A percentile compares a stretch with the other conserved stretches of the same genome.
These are phyloP conservation scores for Dissoconium aciculare DNA, from an alignment of 2,329 filamentous ascomycete species.

Conservation along the genomic window DNA sequence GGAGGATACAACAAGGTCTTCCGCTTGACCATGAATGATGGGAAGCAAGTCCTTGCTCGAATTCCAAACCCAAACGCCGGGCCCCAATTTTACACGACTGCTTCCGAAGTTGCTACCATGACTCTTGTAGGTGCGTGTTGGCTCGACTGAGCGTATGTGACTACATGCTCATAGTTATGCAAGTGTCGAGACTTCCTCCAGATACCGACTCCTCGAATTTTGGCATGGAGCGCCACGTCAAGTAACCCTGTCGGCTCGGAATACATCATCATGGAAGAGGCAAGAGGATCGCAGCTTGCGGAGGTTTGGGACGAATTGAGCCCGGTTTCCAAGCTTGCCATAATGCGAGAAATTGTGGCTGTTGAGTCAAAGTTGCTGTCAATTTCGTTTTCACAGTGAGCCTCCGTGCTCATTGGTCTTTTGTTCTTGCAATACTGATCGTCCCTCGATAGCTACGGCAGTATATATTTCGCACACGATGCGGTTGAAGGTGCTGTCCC, in stretches of 20 bases:
- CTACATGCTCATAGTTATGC: not conserved
- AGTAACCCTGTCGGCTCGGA: slow-evolving; percentile 16
- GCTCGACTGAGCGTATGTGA: not conserved
- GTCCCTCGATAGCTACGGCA: slow-evolving; percentile 26
- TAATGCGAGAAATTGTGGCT: slow-evolving; percentile 24
- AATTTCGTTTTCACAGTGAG: slow-evolving; percentile 24
- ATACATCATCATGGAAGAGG: slow-evolving; percentile 22
- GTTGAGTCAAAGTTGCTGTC: slow-evolving; percentile 27
- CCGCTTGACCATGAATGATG: slow-evolving; percentile 16
- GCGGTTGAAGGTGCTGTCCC: slow-evolving; percentile 17
- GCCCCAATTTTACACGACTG: slow-evolving; percentile 1
- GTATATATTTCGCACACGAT: slow-evolving; percentile 25
- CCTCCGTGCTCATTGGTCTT: slow-evolving; percentile 9
- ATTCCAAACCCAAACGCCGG: slow-evolving; percentile 19
- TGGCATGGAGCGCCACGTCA: slow-evolving; percentile 12
- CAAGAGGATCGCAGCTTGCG: slow-evolving; percentile 19
- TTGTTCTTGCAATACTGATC: slow-evolving; percentile 3
- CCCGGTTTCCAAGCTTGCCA: slow-evolving; percentile 16
- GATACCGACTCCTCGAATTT: slow-evolving; percentile 17
- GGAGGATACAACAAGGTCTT: slow-evolving; percentile 19
- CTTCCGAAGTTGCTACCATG: slow-evolving; percentile 7
- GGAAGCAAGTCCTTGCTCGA: slow-evolving; percentile 6
- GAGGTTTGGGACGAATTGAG: slow-evolving; percentile 20
- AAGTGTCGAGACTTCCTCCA: not conserved
- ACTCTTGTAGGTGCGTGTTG: slow-evolving; percentile 1